These are phyloP conservation scores for Apophysomyces sp. DNA, from an alignment of 371 early-diverging fungal species.

Conservation along the genomic window DNA sequence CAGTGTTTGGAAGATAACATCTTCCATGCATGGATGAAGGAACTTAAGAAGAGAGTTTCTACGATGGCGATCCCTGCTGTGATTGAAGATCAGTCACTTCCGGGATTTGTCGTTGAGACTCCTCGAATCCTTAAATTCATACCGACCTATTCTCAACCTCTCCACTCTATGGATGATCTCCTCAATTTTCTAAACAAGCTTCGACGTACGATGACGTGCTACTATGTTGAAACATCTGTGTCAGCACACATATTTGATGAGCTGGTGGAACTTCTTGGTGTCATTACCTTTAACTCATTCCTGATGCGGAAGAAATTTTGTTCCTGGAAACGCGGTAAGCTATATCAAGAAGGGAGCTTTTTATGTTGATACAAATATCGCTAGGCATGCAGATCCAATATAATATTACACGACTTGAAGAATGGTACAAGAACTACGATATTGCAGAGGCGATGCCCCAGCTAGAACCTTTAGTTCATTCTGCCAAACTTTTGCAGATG, in stretches of 20 bases:
- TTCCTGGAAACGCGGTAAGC: slow-evolving; percentile 83
- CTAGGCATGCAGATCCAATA: slow-evolving; percentile 91
- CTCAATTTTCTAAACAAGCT: slow-evolving; percentile 90
- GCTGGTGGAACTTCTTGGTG: slow-evolving; percentile 88
- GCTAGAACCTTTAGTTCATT: slow-evolving; percentile 86
- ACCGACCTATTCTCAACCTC: slow-evolving; percentile 67
- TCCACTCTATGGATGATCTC: slow-evolving; percentile 89
- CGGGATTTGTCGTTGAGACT: slow-evolving; percentile 89
- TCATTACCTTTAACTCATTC: slow-evolving; percentile 92
- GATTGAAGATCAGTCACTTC: slow-evolving; percentile 90
- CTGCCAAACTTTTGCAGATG: slow-evolving; percentile 89
- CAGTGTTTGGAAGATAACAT: slow-evolving; percentile 71
- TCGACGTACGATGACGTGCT: slow-evolving; percentile 90
- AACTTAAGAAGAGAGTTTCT: slow-evolving; percentile 86
- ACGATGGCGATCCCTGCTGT: slow-evolving; percentile 94
- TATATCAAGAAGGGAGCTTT: not conserved
- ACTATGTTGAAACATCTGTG: slow-evolving; percentile 85
- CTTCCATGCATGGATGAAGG: slow-evolving; percentile 87
- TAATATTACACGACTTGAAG: slow-evolving; percentile 90
- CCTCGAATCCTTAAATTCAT: slow-evolving; percentile 74
- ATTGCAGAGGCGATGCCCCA: slow-evolving; percentile 84
- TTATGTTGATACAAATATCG: not conserved
- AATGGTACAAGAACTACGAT: slow-evolving; percentile 91
- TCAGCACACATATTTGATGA: slow-evolving; percentile 86
- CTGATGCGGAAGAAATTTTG: slow-evolving; percentile 89